These are phyloP conservation scores for Trichocladium uniseriatum DNA, from an alignment of 495 filamentous ascomycete genomes.

Conservation along the genomic window DNA sequence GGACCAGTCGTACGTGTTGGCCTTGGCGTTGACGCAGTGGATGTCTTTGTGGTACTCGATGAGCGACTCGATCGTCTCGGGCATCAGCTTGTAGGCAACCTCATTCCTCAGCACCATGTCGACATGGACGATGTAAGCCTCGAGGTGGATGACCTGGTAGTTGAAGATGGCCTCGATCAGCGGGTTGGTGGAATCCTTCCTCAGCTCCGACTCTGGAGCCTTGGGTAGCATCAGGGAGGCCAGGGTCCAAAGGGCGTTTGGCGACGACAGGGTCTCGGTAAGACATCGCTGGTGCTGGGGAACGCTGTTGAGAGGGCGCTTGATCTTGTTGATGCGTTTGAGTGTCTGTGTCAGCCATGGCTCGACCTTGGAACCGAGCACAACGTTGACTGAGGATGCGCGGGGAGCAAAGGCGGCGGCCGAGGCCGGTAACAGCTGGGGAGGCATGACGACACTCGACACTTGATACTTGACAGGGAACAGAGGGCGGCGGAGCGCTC, in stretches of 20 bases:
- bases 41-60: constrained; percentile 97
- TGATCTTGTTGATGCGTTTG: constrained; percentile 95
- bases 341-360: constrained; percentile 95
- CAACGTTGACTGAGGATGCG: constrained; percentile 83
- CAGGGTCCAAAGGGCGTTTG: constrained; percentile 91
- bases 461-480: constrained; percentile 28
- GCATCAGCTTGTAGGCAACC: constrained; percentile 97
- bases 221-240: constrained; percentile 90
- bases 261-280: constrained; percentile 87
- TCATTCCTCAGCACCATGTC: constrained; percentile 98
- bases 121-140: constrained; percentile 98
- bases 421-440: constrained; percentile 84
- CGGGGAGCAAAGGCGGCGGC: constrained; percentile 94
- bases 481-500: constrained; percentile 43
- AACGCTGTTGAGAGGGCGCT: constrained; percentile 95
- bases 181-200: constrained; percentile 76
- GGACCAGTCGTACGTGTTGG: constrained; percentile 88
- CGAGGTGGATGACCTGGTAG: constrained; percentile 88
- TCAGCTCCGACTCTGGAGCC: constrained; percentile 78
- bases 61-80: constrained; percentile 88
- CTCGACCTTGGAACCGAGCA: constrained; percentile 88
- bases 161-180: constrained; percentile 87
- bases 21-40: constrained; percentile 82
- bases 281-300: constrained; percentile 94
- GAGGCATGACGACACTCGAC: constrained; percentile 62